These are phyloP conservation scores for Sclerotinia nivalis DNA, from an alignment of 2,329 filamentous ascomycete species.

Conservation along the genomic window DNA sequence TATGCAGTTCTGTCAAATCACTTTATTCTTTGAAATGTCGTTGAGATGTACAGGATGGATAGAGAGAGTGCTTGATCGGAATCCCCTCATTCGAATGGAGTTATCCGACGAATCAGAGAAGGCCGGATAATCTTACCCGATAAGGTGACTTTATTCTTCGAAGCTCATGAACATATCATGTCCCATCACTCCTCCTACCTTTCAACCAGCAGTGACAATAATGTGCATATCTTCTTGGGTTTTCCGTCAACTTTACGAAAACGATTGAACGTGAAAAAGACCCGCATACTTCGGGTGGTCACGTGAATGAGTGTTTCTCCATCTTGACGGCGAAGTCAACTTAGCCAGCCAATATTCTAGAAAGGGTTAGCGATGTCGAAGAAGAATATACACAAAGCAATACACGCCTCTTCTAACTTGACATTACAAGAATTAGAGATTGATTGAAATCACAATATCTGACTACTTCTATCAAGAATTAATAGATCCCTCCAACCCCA, in stretches of 20 bases:
- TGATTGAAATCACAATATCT: too few species aligned
- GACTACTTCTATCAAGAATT: too few species aligned
- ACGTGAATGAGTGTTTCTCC: not conserved
- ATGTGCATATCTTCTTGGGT: not conserved
- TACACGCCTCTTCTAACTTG: too few species aligned
- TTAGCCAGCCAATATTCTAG: not conserved
- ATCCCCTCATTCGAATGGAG: not conserved
- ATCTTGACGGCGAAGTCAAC: not conserved
- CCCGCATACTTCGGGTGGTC: not conserved
- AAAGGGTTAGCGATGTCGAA: too few species aligned
- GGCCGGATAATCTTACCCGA: not conserved
- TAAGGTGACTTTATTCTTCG: not conserved
- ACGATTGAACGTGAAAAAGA: not conserved
- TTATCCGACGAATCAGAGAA: slow-evolving; percentile 15
- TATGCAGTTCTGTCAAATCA: not conserved
- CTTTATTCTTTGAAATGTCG: not conserved
- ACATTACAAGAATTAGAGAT: too few species aligned
- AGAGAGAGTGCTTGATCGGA: not conserved
- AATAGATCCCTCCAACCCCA: too few species aligned
- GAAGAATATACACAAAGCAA: not conserved
- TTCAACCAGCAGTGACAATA: too few species aligned
- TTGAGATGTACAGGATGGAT: not conserved
- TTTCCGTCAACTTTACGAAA: not conserved
- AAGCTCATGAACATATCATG: not conserved
- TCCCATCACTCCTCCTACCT: not conserved